Evolutionary conservation across 495 filamentous ascomycete genomes (phyloP), one percentile per base, ranked within the genome.

Genomic region (Hypoxylon intermedium): DNA sequence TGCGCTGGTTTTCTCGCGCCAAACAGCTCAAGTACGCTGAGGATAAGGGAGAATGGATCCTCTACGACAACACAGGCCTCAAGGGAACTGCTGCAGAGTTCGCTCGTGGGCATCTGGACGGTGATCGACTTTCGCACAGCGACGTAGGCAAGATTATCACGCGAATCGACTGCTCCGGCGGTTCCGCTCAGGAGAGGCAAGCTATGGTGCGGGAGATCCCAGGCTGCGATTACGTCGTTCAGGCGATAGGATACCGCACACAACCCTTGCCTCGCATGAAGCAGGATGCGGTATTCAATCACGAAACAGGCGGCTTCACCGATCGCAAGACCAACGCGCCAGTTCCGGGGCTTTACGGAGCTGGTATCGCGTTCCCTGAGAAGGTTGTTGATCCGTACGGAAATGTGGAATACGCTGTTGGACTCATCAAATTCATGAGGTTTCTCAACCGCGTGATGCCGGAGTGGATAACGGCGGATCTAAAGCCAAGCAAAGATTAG

Each of bases 401-500:
- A 4, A 86, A 85, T 73, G 81, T 82, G 9, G 84, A 87, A 70
- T 75, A 78, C 72, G 80, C 83, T 5, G 84, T 87, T 31, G 84
- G 84, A 0, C 82, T 86, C 67, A 82, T 71, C 43, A 87, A 87
- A 74, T 87, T 87, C 63, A 85, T 86, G 83, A 82, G 77, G 52
- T 86, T 78, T 60, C 63, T 85, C 49, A 82, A 83, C 65, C 74
- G 72, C 58, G 82, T 84, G 19, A 60, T 71, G 12, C 80, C 81
- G 21, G 54, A 68, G 16, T 85, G 82, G 83, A 28, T 64, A 28
- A 31, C 28, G 21, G n/a, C 19, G 24, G 52, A 24, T 11, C 15
- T 56, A 26, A 26, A 26, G 24, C 24, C n/a, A n/a, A n/a, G n/a
- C n/a, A n/a, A n/a, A n/a, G n/a, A n/a, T n/a, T n/a, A n/a, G n/a